A percentile compares a stretch with the other conserved stretches of the same genome.
These are phyloP conservation scores for Pilasporangium apinafurcum DNA, from an alignment of 352 stramenopile genomes.

Conservation along the genomic window DNA sequence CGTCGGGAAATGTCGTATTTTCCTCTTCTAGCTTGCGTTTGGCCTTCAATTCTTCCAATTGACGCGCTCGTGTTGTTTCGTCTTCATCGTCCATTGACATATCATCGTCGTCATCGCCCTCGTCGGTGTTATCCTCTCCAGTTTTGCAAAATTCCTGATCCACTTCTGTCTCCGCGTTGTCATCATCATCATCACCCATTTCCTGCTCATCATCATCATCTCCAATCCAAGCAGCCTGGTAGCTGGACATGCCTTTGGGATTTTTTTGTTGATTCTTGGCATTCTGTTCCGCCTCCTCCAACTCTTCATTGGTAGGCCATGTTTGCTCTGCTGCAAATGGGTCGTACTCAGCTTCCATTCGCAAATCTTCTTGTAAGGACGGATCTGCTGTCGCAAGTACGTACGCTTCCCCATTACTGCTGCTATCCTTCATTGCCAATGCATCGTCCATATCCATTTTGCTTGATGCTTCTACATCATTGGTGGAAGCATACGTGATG, in stretches of 20 bases:
- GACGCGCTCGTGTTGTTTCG: constrained; percentile 22
- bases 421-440: constrained; percentile 11
- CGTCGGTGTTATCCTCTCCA: constrained; percentile 38
- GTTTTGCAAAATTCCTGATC: constrained; percentile 83
- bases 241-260: constrained; percentile 82
- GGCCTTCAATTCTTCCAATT: constrained; percentile 46
- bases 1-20: constrained; percentile 95
- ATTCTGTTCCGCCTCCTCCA: constrained; percentile 79
- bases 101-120: constrained; percentile 68
- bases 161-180: constrained; percentile 35
- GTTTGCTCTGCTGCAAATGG: constrained; percentile 97
- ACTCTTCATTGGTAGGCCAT: constrained; percentile 94
- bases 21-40: constrained; percentile 88
- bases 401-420: constrained; percentile 10
- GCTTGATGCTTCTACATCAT: constrained; percentile 28
- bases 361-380: constrained; percentile 71
- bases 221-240: constrained; percentile 94
- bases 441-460: constrained; percentile 31
- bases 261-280: constrained; percentile 44
- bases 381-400: constrained; percentile 65
- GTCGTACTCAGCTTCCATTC: constrained; percentile 89
- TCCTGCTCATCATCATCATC: constrained; percentile 58
- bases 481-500: constrained; percentile 47
- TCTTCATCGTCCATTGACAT: constrained; percentile 74
- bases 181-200: constrained; percentile 33